phyloP scores from a whole-genome alignment of 2,329 filamentous ascomycete genomes.

The Cladophialophora psammophila region DNA sequence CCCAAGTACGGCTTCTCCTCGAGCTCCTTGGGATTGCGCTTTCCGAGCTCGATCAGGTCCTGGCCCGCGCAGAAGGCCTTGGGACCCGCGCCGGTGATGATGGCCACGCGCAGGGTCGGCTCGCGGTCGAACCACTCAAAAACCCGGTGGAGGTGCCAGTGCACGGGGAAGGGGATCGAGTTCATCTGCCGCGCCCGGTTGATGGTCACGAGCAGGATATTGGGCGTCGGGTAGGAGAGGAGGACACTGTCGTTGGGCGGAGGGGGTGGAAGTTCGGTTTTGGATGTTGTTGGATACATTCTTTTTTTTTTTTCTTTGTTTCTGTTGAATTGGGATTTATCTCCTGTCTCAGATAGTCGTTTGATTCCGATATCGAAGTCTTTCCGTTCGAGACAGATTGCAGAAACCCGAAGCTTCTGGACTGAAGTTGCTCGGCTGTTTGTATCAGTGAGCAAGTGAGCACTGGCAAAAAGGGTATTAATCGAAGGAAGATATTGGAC shows the following conservation, averaged over 20 bases:
- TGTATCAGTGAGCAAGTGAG: too few relatives aligned
- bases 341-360: too few relatives aligned
- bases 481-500: too few relatives aligned
- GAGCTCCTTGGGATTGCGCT: constrained; percentile 42
- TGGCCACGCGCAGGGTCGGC: constrained; percentile 50
- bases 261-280: constrained; percentile 26
- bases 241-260: constrained; percentile 28
- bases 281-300: constrained; percentile 17
- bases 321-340: not conserved
- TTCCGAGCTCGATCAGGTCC: constrained; percentile 53
- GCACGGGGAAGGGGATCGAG: constrained; percentile 52
- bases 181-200: constrained; percentile 54
- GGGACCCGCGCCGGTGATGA: constrained; percentile 54
- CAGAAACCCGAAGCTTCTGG: too few relatives aligned
- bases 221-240: constrained; percentile 53
- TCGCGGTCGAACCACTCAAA: constrained; percentile 57
- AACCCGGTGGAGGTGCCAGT: constrained; percentile 52
- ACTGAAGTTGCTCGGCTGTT: too few relatives aligned
- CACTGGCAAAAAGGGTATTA: too few relatives aligned
- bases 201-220: constrained; percentile 58
- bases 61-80: constrained; percentile 56
- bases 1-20: constrained; percentile 37
- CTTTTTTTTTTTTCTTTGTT: not conserved
- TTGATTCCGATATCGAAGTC: not conserved
- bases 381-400: too few relatives aligned